These are phyloP conservation scores for Striga hermonthica DNA, from an alignment of 305 asterid genomes.

Conservation along the genomic window DNA sequence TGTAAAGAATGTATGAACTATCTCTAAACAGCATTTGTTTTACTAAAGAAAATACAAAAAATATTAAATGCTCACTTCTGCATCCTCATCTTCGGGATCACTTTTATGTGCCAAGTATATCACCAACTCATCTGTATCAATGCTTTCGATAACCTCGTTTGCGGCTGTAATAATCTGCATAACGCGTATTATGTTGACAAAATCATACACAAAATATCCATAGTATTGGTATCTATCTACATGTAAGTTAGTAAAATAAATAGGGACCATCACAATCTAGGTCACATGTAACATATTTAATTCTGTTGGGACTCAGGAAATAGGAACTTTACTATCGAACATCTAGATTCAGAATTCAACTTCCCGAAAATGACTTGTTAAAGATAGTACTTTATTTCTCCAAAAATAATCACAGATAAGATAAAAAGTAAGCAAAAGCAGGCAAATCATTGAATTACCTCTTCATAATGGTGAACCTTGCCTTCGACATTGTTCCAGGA, in stretches of 20 bases:
- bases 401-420: conserved; percentile 11
- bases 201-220: conserved; percentile 4
- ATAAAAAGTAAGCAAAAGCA: neutral
- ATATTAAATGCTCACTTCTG: conserved; percentile 62
- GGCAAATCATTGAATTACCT: conserved; percentile 43
- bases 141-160: conserved; percentile 72
- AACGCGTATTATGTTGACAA: conserved; percentile 1
- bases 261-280: too few species aligned
- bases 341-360: too few species aligned
- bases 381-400: conserved; percentile 12
- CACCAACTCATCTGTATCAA: conserved; percentile 73
- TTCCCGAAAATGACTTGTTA: too few species aligned
- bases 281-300: too few species aligned
- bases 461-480: conserved; percentile 63
- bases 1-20: neutral
- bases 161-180: conserved; percentile 78
- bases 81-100: conserved; percentile 90
- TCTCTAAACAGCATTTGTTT: neutral
- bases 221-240: too few species aligned
- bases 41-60: conserved; percentile 6
- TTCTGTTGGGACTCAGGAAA: too few species aligned
- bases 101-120: conserved; percentile 52
- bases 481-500: conserved; percentile 58
- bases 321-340: too few species aligned
- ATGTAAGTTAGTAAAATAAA: too few species aligned